phyloP scores from a whole-genome alignment of 176 grass and related monocot species.

The Ananas comosus region DNA sequence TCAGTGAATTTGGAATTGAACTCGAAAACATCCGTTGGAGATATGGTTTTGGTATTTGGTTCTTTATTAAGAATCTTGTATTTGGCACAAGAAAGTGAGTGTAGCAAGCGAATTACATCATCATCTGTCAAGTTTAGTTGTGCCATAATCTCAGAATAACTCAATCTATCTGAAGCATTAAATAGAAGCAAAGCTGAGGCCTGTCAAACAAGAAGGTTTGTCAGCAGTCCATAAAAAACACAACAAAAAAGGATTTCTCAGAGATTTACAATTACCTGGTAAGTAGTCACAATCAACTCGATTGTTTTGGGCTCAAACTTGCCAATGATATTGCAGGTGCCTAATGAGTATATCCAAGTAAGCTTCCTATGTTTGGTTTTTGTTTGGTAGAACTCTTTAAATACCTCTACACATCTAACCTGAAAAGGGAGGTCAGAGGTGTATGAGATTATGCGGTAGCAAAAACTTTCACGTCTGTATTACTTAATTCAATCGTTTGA shows the following conservation, averaged over 20 bases:
- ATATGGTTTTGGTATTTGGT: slow-evolving; percentile 73
- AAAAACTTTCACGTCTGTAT: no score
- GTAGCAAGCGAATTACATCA: slow-evolving; percentile 92
- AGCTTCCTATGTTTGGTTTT: slow-evolving; percentile 94
- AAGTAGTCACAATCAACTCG: slow-evolving; percentile 83
- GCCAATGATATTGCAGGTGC: slow-evolving; percentile 74
- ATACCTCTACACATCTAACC: slow-evolving; percentile 94
- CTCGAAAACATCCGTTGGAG: slow-evolving; percentile 59
- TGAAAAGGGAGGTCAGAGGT: slow-evolving; percentile 1
- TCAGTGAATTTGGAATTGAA: slow-evolving; percentile 95
- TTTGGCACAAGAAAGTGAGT: slow-evolving; percentile 92
- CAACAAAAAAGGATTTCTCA: background rate
- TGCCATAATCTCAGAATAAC: slow-evolving; percentile 83
- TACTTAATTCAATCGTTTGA: no score
- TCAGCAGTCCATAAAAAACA: background rate
- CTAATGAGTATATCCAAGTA: slow-evolving; percentile 98
- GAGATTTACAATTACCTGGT: slow-evolving; percentile 45
- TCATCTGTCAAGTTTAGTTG: slow-evolving; percentile 92
- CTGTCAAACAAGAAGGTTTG: slow-evolving; percentile 30
- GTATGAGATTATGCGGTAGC: no score
- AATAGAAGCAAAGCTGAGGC: slow-evolving; percentile 75
- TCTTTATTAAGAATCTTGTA: slow-evolving; percentile 98
- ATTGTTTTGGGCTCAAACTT: slow-evolving; percentile 77
- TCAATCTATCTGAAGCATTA: slow-evolving; percentile 64
- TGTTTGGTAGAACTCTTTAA: slow-evolving; percentile 84